Evolutionary conservation across 352 stramenopile species (phyloP).

Genomic region (Globisporangium yorkense): DNA sequence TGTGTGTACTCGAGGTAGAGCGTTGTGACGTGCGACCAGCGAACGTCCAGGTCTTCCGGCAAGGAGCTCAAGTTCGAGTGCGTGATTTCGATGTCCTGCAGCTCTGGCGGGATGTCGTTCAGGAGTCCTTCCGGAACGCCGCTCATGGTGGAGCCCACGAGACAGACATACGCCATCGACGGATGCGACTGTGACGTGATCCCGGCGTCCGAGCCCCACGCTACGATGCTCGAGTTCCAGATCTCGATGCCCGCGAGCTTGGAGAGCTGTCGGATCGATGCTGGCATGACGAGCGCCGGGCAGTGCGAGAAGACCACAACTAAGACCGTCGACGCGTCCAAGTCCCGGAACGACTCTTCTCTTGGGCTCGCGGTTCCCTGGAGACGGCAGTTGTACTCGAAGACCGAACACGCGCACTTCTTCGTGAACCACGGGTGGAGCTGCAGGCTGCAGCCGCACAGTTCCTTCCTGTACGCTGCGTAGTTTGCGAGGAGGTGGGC

Average conservation of each 20-base stretch:
- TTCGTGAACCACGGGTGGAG: slow-evolving; percentile 8
- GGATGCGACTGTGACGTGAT: slow-evolving; percentile 6
- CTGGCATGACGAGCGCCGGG: slow-evolving; percentile 11
- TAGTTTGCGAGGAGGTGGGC: slow-evolving; percentile 2
- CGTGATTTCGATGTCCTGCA: slow-evolving; percentile 20
- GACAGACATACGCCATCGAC: slow-evolving; percentile 13
- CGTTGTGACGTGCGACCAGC: slow-evolving; percentile 9
- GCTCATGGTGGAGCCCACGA: slow-evolving; percentile 16
- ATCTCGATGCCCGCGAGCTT: slow-evolving; percentile 21
- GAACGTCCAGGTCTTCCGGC: slow-evolving; percentile 14
- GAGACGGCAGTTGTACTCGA: slow-evolving; percentile 12
- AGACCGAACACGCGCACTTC: slow-evolving; percentile 16
- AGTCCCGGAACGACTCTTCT: background rate
- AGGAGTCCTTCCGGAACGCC: slow-evolving; percentile 9
- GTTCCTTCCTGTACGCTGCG: background rate
- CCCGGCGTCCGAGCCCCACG: slow-evolving; percentile 11
- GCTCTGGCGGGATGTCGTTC: slow-evolving; percentile 9
- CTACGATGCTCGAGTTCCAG: slow-evolving; percentile 16
- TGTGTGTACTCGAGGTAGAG: slow-evolving; percentile 20
- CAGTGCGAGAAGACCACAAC: slow-evolving; percentile 21
- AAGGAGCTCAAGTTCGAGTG: slow-evolving; percentile 15
- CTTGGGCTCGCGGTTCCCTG: background rate
- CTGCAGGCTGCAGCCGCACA: slow-evolving; percentile 9
- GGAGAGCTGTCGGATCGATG: slow-evolving; percentile 11
- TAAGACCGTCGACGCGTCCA: slow-evolving; percentile 14